A percentile compares a stretch with the other conserved stretches of the same genome.
phyloP scores from a whole-genome alignment of 2,329 filamentous ascomycete species.

The Paramyrothecium sp. region DNA sequence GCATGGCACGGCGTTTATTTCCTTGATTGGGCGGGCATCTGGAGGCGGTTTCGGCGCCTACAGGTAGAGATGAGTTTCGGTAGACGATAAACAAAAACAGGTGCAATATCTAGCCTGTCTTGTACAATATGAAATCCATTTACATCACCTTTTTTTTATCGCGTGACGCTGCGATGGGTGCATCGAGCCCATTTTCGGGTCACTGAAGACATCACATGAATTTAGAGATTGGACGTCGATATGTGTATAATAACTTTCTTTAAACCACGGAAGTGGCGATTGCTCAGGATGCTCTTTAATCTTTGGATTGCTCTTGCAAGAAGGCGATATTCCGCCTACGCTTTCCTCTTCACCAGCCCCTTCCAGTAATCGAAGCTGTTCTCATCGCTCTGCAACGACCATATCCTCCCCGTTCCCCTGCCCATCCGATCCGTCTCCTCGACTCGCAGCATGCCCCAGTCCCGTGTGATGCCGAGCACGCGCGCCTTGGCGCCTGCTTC shows the following conservation, averaged over 20 bases:
- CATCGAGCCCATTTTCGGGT: no score
- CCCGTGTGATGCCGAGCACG: conserved; percentile 84
- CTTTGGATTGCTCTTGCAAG: neutral
- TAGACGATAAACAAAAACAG: conserved; percentile 28
- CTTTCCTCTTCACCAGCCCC: conserved; percentile 79
- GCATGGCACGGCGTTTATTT: conserved; percentile 49
- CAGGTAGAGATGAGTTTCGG: conserved; percentile 18
- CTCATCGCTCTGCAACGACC: conserved; percentile 89
- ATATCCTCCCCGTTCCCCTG: conserved; percentile 71
- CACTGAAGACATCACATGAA: conserved; percentile 1
- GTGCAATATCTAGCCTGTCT: conserved; percentile 24
- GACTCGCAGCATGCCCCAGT: conserved; percentile 84
- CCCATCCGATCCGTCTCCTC: conserved; percentile 79
- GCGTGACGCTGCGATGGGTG: neutral
- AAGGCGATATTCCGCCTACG: conserved; percentile 35
- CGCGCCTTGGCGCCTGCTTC: conserved; percentile 73
- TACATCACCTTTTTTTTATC: no score
- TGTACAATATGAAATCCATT: conserved; percentile 20
- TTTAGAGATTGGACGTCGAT: conserved; percentile 10
- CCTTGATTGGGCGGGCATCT: conserved; percentile 19
- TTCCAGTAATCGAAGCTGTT: conserved; percentile 99
- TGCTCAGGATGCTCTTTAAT: neutral
- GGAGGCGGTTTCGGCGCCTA: conserved; percentile 23
- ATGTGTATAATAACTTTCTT: neutral
- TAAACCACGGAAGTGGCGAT: neutral